Base-by-base conservation (phyloP, 192 early-diverging fungal species). In the Mortierella claussenii region DNA sequence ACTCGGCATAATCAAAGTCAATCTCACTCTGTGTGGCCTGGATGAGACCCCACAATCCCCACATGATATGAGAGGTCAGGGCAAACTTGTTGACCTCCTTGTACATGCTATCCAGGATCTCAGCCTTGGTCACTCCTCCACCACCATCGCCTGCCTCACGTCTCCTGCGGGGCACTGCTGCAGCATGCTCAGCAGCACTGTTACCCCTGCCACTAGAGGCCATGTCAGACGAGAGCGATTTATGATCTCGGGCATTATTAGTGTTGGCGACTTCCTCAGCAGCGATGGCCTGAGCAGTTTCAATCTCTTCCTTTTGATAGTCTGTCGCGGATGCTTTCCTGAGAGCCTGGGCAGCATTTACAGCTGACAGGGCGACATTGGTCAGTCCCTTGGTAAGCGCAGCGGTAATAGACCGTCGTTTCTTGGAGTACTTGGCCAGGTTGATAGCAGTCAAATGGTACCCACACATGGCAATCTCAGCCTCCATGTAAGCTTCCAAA, bases 21-120 rank as follows among this genome's bases (percentile, higher is more conserved):
- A 94, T 94, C 24, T 92, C 85, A 62, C 89, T 91, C 42, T 91
- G 86, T 20, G 79, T 82, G 1, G 90, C 90, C 68, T 93, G 93
- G 18, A 95, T 63, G 1, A 95, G 78, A 0, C 91, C 91, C 93
- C 93, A 95, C 0, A 95, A 67, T 2, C 91, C 92, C 93, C 93
- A 95, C 50, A 88, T 82, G 42, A 90, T 58, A 51, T 95, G 93
- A 4, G 79, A 83, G 8, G 83, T 73, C 56, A 89, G 57, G 15
- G 63, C 65, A 66, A 78, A 85, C 18, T 65, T 79, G 18, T 74
- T 53, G 55, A 36, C 80, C 43, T 89, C 87, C 40, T 66, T 74
- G 23, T 78, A 69, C 46, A 85, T 59, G 8, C 55, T 53, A 26
- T 80, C 83, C 32, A 78, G 47, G 28, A 60, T 84, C 68, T 51